Percentiles rank a stretch among this genome's conserved stretches.
Evolutionary conservation across 1,284 basidiomycete genomes (phyloP).

Genomic region (Lentinula novae-zelandiae): DNA sequence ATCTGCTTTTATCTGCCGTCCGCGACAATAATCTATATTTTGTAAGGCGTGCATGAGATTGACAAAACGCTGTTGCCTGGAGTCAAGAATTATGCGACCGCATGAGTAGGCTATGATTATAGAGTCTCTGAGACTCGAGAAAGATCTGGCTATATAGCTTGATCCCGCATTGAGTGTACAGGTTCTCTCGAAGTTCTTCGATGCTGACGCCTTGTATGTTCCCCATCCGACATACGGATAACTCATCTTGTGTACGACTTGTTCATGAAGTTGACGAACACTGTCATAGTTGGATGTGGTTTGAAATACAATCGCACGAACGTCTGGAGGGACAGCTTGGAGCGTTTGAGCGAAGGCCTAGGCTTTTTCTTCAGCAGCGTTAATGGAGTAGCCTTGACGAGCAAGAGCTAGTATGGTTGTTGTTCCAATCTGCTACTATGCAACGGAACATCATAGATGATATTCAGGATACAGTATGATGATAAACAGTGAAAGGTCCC

Average conservation of each 20-base stretch:
- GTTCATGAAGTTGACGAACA: constrained; percentile 38
- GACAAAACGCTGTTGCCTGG: constrained; percentile 30
- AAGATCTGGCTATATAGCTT: constrained; percentile 29
- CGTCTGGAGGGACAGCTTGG: constrained; percentile 22
- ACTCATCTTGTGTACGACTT: constrained; percentile 41
- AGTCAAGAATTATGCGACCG: constrained; percentile 48
- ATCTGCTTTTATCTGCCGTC: constrained; percentile 35
- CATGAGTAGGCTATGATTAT: constrained; percentile 42
- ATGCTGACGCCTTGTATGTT: constrained; percentile 41
- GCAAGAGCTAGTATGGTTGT: constrained; percentile 47
- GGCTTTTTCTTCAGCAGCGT: constrained; percentile 30
- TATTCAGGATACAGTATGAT: background rate
- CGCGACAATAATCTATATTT: constrained; percentile 32
- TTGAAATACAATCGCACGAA: constrained; percentile 40
- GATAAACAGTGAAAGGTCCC: constrained; percentile 17
- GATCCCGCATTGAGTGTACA: constrained; percentile 49
- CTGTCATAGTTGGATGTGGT: constrained; percentile 43
- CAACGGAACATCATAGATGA: constrained; percentile 29
- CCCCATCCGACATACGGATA: constrained; percentile 42
- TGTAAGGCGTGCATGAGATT: background rate
- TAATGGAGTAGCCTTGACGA: constrained; percentile 41
- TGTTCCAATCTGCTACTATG: constrained; percentile 37
- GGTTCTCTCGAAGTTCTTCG: constrained; percentile 43
- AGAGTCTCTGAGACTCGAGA: background rate
- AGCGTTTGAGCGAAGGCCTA: constrained; percentile 32